These are phyloP conservation scores for Citeromyces matritensis DNA, from an alignment of 805 yeast genomes.

Conservation along the genomic window DNA sequence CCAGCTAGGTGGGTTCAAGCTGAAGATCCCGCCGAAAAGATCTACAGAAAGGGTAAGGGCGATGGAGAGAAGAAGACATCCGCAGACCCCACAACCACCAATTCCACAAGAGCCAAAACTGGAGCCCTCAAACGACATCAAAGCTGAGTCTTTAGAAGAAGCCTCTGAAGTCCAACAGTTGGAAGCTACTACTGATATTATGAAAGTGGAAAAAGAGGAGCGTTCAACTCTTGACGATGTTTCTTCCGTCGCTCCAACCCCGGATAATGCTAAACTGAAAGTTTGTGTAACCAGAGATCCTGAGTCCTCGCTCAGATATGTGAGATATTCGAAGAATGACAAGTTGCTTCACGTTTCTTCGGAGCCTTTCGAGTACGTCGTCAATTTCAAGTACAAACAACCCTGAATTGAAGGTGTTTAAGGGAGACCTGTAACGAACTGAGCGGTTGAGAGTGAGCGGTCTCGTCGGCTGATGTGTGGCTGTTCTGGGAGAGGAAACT, in stretches of 20 bases:
- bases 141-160: conserved; percentile 2
- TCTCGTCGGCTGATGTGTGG: too few species aligned
- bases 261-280: too few species aligned
- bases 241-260: too few species aligned
- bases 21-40: conserved; percentile 7
- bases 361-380: neutral
- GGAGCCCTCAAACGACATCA: conserved; percentile 5
- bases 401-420: neutral
- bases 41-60: conserved; percentile 1
- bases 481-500: too few species aligned
- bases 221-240: too few species aligned
- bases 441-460: too few species aligned
- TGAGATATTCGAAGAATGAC: too few species aligned
- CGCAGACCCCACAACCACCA: conserved; percentile 2
- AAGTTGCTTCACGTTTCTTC: neutral
- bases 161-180: neutral
- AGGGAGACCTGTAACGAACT: too few species aligned
- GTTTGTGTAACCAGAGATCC: too few species aligned
- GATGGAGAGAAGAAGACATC: conserved; percentile 1
- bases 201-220: too few species aligned
- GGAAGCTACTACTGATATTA: too few species aligned
- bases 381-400: neutral
- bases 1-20: conserved; percentile 20
- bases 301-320: too few species aligned
- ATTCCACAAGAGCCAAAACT: conserved; percentile 6